Percentiles rank a stretch among this genome's conserved stretches.
phyloP scores from a whole-genome alignment of 2,329 filamentous ascomycete genomes.

The Sarocladium brachiariae region DNA sequence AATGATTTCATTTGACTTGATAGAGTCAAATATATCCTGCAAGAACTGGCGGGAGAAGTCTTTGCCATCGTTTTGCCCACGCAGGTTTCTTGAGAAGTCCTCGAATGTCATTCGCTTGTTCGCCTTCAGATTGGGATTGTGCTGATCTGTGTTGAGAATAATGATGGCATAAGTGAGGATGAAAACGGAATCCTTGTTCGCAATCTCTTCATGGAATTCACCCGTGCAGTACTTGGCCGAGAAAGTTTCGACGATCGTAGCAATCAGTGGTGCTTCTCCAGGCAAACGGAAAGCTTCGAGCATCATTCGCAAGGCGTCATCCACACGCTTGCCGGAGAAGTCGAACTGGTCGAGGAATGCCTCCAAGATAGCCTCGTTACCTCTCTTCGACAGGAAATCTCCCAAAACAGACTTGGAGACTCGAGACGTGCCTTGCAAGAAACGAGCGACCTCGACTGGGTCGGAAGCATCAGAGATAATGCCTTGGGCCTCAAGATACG shows the following conservation, averaged over 20 bases:
- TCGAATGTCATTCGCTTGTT: constrained; percentile 76
- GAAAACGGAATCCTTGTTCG: constrained; percentile 80
- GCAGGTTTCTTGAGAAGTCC: constrained; percentile 82
- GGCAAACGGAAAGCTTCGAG: constrained; percentile 89
- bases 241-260: constrained; percentile 83
- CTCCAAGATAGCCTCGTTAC: constrained; percentile 76
- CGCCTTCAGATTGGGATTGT: constrained; percentile 81
- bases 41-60: constrained; percentile 83
- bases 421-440: constrained; percentile 79
- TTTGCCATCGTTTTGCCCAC: constrained; percentile 78
- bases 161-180: constrained; percentile 94
- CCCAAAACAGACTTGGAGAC: constrained; percentile 87
- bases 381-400: constrained; percentile 86
- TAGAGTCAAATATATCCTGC: constrained; percentile 81
- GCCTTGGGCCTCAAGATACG: constrained; percentile 75
- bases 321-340: constrained; percentile 77
- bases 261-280: constrained; percentile 87
- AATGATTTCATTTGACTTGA: constrained; percentile 91
- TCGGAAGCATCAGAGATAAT: constrained; percentile 74
- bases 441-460: constrained; percentile 72
- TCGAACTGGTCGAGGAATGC: constrained; percentile 85
- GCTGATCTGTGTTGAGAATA: constrained; percentile 94
- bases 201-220: constrained; percentile 65
- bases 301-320: constrained; percentile 82
- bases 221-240: constrained; percentile 74